Conservation (phyloP, 2,329 filamentous ascomycete genomes). For the Fusarium clavum region DNA sequence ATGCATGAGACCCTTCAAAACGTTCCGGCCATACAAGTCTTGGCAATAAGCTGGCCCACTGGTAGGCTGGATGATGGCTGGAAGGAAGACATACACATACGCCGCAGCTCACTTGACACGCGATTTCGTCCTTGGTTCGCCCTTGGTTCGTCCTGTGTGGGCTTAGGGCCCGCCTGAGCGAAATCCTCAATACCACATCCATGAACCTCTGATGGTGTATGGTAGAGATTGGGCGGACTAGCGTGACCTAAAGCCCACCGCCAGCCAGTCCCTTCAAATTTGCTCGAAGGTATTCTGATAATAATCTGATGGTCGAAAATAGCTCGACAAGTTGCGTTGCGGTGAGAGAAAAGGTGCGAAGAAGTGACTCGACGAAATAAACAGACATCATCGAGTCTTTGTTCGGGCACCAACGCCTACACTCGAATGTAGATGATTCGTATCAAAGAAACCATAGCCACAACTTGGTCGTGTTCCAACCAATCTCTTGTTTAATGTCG, state of each 20-base stretch:
- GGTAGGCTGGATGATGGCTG: constrained; percentile 36
- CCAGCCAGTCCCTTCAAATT: constrained; percentile 13
- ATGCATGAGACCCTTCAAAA: constrained; percentile 16
- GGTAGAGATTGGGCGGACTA: constrained; percentile 33
- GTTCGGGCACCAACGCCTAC: constrained; percentile 38
- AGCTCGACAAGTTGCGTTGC: background rate
- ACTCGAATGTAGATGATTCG: background rate
- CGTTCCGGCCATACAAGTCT: constrained; percentile 18
- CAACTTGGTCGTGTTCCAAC: constrained; percentile 17
- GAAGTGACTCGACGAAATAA: constrained; percentile 4
- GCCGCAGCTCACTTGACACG: constrained; percentile 50
- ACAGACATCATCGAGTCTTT: constrained; percentile 11
- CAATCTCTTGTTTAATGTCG: constrained; percentile 5
- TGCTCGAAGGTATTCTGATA: background rate
- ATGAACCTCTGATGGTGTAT: constrained; percentile 35
- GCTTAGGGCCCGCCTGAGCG: constrained; percentile 38
- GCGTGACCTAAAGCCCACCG: constrained; percentile 21
- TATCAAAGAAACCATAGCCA: constrained; percentile 14
- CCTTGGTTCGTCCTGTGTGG: constrained; percentile 35
- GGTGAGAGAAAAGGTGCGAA: constrained; percentile 7
- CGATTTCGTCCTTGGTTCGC: constrained; percentile 40
- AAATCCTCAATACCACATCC: constrained; percentile 44
- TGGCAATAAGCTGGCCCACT: constrained; percentile 29
- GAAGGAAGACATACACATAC: constrained; percentile 47
- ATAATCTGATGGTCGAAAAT: background rate